These are phyloP conservation scores for Monilinia laxa DNA, from an alignment of 2,329 filamentous ascomycete genomes.

Conservation along the genomic window DNA sequence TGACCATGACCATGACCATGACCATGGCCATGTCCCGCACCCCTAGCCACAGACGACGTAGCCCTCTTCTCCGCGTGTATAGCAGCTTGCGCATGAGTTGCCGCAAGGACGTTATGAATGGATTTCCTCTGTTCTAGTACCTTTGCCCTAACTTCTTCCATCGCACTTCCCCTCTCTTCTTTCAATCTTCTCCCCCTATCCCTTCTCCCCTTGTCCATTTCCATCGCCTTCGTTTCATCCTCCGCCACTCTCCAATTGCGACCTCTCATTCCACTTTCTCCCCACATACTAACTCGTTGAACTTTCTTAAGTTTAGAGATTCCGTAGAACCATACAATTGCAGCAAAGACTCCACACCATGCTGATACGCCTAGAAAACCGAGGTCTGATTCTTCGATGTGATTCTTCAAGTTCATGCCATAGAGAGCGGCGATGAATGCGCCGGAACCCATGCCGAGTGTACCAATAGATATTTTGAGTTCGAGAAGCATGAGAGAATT, in stretches of 20 bases:
- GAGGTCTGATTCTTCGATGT: constrained; percentile 88
- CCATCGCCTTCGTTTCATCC: constrained; percentile 30
- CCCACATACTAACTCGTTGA: constrained; percentile 82
- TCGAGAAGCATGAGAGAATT: constrained; percentile 98
- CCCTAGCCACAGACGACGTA: neutral
- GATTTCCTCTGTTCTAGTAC: constrained; percentile 18
- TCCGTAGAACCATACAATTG: constrained; percentile 79
- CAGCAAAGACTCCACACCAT: constrained; percentile 69
- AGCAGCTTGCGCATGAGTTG: neutral
- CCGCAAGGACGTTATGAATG: neutral
- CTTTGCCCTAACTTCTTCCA: constrained; percentile 27
- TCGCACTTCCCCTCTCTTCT: constrained; percentile 30
- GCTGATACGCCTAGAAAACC: constrained; percentile 78
- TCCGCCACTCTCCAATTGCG: constrained; percentile 38
- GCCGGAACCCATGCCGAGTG: constrained; percentile 88
- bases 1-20: neutral
- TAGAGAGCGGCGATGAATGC: constrained; percentile 98
- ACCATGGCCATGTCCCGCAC: neutral
- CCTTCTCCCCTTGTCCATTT: constrained; percentile 32
- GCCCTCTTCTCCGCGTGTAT: neutral
- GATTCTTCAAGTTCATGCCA: constrained; percentile 99
- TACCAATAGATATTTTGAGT: constrained; percentile 93
- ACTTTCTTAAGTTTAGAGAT: constrained; percentile 80
- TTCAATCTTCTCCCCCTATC: constrained; percentile 34
- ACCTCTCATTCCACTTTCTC: constrained; percentile 37